A percentile compares a stretch with the other conserved stretches of the same genome.
Conservation (phyloP, 495 filamentous ascomycete genomes). For the Hypoxylon lenormandii region DNA sequence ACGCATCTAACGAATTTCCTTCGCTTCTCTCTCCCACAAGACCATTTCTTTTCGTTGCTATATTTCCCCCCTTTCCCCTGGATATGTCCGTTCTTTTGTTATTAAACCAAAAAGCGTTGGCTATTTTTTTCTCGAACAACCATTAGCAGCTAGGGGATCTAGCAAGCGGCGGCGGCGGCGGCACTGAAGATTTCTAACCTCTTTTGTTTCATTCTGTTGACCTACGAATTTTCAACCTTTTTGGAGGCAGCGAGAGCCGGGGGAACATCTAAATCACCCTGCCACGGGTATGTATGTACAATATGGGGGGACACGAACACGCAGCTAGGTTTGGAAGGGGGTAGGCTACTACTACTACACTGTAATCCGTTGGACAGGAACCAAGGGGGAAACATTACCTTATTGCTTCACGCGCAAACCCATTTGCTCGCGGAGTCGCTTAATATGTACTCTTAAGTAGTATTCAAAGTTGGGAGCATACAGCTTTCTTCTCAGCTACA, state of each 20-base stretch:
- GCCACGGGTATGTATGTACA: conserved; percentile 34
- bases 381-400: conserved; percentile 5
- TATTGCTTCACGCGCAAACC: conserved; percentile 28
- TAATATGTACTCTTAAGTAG: conserved; percentile 47
- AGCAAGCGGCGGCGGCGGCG: conserved; percentile 8
- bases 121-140: conserved; percentile 18
- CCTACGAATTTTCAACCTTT: conserved; percentile 9
- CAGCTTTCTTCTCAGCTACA: conserved; percentile 26
- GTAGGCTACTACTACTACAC: no score
- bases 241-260: conserved; percentile 1
- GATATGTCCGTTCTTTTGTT: conserved; percentile 30
- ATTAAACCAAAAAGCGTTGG: conserved; percentile 34
- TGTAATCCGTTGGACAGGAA: conserved; percentile 26
- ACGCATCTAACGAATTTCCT: conserved; percentile 42
- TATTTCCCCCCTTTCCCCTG: conserved; percentile 18
- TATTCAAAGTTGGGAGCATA: conserved; percentile 24
- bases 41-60: conserved; percentile 25
- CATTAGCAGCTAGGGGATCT: conserved; percentile 13
- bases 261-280: conserved; percentile 18
- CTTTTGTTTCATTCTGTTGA: conserved; percentile 14
- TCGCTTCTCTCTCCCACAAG: conserved; percentile 23
- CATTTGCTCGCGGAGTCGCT: conserved; percentile 36
- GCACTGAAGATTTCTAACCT: conserved; percentile 1
- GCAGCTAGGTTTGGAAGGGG: conserved; percentile 19
- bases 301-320: conserved; percentile 28